These are phyloP conservation scores for Euptelea pleiosperma DNA, from an alignment of 164 flowering plant species.

Conservation along the genomic window DNA sequence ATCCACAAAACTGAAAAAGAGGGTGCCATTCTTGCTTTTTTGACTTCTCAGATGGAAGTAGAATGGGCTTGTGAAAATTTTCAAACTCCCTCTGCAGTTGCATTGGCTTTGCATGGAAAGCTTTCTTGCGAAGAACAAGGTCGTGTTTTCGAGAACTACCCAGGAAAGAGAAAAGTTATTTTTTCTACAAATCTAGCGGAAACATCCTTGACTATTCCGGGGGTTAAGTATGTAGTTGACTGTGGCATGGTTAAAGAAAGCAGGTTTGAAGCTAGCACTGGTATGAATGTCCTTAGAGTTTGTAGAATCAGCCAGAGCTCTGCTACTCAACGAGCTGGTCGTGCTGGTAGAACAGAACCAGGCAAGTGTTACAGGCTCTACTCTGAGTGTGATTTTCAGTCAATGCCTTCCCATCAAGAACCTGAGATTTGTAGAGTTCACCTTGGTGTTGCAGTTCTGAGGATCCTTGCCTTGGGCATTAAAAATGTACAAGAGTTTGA, in stretches of 20 bases:
- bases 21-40: slow-evolving; percentile 86
- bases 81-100: slow-evolving; percentile 43
- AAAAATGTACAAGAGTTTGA: slow-evolving; percentile 63
- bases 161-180: slow-evolving; percentile 76
- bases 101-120: slow-evolving; percentile 88
- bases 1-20: slow-evolving; percentile 63
- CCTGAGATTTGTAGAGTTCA: slow-evolving; percentile 93
- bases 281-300: slow-evolving; percentile 85
- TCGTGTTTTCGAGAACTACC: slow-evolving; percentile 53
- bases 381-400: slow-evolving; percentile 49
- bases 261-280: slow-evolving; percentile 73
- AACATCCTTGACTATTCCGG: slow-evolving; percentile 95
- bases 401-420: slow-evolving; percentile 64
- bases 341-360: slow-evolving; percentile 95
- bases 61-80: slow-evolving; percentile 96
- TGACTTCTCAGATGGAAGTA: slow-evolving; percentile 88
- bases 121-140: slow-evolving; percentile 76
- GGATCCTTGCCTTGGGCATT: slow-evolving; percentile 79
- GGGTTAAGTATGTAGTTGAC: slow-evolving; percentile 87
- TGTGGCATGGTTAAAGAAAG: slow-evolving; percentile 87
- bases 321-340: slow-evolving; percentile 92
- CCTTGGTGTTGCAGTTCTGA: slow-evolving; percentile 88
- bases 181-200: slow-evolving; percentile 96
- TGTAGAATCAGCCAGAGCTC: slow-evolving; percentile 78
- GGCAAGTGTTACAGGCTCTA: slow-evolving; percentile 90